phyloP scores from a whole-genome alignment of 352 stramenopile species.

The Phytophthora tubulina region DNA sequence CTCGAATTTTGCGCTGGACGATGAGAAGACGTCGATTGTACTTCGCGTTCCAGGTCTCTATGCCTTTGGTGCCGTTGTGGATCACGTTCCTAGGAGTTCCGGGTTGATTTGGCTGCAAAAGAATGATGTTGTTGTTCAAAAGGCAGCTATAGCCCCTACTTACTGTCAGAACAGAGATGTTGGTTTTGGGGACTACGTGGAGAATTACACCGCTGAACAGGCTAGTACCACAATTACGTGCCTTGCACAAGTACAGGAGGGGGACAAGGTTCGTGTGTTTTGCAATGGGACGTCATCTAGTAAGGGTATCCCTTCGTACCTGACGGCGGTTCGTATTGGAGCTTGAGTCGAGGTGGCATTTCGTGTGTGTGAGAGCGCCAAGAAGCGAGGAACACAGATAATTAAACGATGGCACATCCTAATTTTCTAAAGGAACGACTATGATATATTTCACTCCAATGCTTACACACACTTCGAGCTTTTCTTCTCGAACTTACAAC shows the following conservation, averaged over 20 bases:
- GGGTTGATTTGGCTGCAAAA: not conserved
- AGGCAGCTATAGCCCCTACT: not conserved
- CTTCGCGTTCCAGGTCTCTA: not conserved
- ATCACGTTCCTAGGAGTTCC: not conserved
- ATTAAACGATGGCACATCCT: not conserved
- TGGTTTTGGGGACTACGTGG: too few relatives aligned
- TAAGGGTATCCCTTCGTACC: not conserved
- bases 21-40: not conserved
- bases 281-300: not conserved
- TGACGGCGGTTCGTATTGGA: not conserved
- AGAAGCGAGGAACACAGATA: not conserved
- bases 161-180: not conserved
- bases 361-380: too few relatives aligned
- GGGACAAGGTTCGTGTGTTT: not conserved
- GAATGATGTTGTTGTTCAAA: not conserved
- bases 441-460: not conserved
- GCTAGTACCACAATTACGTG: not conserved
- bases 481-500: conserved; percentile 21
- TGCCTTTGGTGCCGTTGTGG: not conserved
- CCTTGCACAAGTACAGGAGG: not conserved
- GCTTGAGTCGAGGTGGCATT: not conserved
- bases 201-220: not conserved
- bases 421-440: not conserved
- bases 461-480: conserved; percentile 6
- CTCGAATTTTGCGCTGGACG: not conserved